phyloP scores from a whole-genome alignment of 371 early-diverging fungal genomes.

The Umbelopsis sp. region DNA sequence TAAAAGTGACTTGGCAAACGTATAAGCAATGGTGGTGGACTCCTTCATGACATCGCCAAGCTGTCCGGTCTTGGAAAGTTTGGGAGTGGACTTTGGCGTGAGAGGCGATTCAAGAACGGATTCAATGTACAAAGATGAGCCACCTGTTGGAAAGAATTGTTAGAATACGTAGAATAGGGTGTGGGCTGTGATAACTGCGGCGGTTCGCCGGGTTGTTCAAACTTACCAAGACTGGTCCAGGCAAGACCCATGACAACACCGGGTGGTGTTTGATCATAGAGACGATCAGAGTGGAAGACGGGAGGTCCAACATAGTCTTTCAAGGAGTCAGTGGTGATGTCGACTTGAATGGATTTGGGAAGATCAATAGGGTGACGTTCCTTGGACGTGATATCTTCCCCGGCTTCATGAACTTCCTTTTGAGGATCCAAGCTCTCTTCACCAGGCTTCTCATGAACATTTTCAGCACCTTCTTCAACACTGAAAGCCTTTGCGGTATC shows the following conservation, averaged over 20 bases:
- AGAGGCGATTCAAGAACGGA: constrained; percentile 85
- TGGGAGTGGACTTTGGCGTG: constrained; percentile 66
- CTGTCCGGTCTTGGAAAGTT: constrained; percentile 87
- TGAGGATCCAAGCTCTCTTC: constrained; percentile 17
- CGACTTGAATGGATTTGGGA: constrained; percentile 59
- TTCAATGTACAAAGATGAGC: constrained; percentile 93
- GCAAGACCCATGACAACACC: constrained; percentile 97
- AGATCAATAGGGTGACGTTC: constrained; percentile 54
- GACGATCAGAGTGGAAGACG: constrained; percentile 84
- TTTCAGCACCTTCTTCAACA: constrained; percentile 19
- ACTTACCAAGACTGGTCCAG: constrained; percentile 90
- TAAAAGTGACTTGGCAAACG: constrained; percentile 84
- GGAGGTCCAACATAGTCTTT: constrained; percentile 94
- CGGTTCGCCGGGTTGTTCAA: no score
- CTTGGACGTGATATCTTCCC: constrained; percentile 25
- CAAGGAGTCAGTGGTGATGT: constrained; percentile 69
- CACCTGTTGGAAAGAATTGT: constrained; percentile 48
- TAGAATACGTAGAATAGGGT: no score
- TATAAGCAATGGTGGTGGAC: constrained; percentile 93
- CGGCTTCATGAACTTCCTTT: constrained; percentile 21
- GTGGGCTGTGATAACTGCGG: no score
- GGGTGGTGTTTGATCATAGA: constrained; percentile 88
- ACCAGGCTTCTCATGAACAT: constrained; percentile 21
- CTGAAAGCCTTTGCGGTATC: constrained; percentile 28
- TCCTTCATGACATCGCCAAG: constrained; percentile 99